A percentile compares a stretch with the other conserved stretches of the same genome.
phyloP scores from a whole-genome alignment of 1,284 basidiomycete genomes.

The Ganoderma lingzhi region DNA sequence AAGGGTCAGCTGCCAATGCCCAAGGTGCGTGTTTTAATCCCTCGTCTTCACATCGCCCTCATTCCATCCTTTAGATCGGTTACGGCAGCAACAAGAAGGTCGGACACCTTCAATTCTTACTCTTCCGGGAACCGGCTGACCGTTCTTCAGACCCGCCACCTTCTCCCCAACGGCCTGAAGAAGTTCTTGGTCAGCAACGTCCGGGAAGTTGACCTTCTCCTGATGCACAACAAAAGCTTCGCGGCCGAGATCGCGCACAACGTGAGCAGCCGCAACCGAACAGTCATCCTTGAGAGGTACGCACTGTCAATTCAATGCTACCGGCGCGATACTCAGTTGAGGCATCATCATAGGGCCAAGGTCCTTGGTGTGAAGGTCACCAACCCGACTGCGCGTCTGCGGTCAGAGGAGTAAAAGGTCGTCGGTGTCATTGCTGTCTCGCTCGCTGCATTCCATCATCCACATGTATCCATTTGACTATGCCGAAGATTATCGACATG shows the following conservation, averaged over 20 bases:
- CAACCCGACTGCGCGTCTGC: slow-evolving; percentile 94
- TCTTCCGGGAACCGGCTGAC: background rate
- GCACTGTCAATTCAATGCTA: slow-evolving; percentile 31
- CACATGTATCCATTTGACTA: slow-evolving; percentile 51
- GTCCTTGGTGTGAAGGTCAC: slow-evolving; percentile 93
- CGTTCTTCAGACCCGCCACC: slow-evolving; percentile 80
- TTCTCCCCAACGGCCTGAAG: slow-evolving; percentile 94
- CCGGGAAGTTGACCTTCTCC: slow-evolving; percentile 90
- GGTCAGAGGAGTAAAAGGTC: slow-evolving; percentile 90
- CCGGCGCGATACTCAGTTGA: background rate
- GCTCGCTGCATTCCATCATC: slow-evolving; percentile 33
- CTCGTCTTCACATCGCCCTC: slow-evolving; percentile 8
- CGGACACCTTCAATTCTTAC: slow-evolving; percentile 12
- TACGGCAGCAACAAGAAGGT: slow-evolving; percentile 88
- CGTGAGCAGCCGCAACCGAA: slow-evolving; percentile 97
- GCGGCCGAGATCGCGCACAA: slow-evolving; percentile 98
- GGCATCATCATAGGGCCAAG: slow-evolving; percentile 70
- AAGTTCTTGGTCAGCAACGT: slow-evolving; percentile 95
- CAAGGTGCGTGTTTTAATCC: slow-evolving; percentile 64
- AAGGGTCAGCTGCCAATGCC: slow-evolving; percentile 97
- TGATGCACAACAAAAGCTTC: slow-evolving; percentile 99
- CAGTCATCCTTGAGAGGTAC: slow-evolving; percentile 89
- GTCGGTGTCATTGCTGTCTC: slow-evolving; percentile 39
- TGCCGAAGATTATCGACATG: slow-evolving; percentile 49
- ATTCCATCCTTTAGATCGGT: slow-evolving; percentile 60